These are phyloP conservation scores for Saccharomyces hybrid DNA, from an alignment of 1,139 yeast genomes.

Conservation along the genomic window DNA sequence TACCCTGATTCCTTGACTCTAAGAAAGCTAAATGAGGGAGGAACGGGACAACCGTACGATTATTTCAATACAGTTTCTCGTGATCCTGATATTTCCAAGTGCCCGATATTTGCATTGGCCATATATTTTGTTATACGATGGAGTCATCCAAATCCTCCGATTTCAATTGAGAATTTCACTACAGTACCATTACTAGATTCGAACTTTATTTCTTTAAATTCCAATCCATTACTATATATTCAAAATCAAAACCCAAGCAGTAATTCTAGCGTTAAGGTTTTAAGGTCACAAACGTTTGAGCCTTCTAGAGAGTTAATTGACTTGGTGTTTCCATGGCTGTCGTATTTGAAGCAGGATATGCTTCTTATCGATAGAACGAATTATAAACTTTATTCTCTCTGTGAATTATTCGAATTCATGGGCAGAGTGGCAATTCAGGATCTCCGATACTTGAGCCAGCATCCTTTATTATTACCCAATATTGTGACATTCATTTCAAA, in stretches of 20 bases:
- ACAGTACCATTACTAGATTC: constrained; percentile 19
- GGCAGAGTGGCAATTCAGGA: constrained; percentile 29
- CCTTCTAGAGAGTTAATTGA: constrained; percentile 20
- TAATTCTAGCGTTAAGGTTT: constrained; percentile 9
- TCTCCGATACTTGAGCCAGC: constrained; percentile 21
- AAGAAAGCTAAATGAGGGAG: constrained; percentile 27
- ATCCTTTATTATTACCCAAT: constrained; percentile 20
- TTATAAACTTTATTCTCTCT: constrained; percentile 27
- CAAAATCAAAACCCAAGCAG: constrained; percentile 9
- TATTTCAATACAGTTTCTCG: constrained; percentile 31
- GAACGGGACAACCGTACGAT: constrained; percentile 23
- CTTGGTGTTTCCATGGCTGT: constrained; percentile 30
- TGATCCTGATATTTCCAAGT: constrained; percentile 26
- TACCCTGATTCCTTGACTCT: constrained; percentile 31
- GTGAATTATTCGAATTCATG: constrained; percentile 30
- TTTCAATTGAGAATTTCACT: constrained; percentile 19
- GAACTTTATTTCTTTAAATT: constrained; percentile 15
- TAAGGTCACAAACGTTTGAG: constrained; percentile 20
- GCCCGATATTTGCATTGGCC: constrained; percentile 31
- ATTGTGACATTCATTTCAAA: constrained; percentile 22
- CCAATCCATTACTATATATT: constrained; percentile 10
- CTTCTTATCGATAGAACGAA: constrained; percentile 26
- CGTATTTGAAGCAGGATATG: constrained; percentile 24
- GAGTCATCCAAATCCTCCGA: constrained; percentile 24
- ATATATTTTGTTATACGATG: constrained; percentile 27